Evolutionary conservation across 805 yeast species (phyloP).

Genomic region (Zygoascus bituminiphila): DNA sequence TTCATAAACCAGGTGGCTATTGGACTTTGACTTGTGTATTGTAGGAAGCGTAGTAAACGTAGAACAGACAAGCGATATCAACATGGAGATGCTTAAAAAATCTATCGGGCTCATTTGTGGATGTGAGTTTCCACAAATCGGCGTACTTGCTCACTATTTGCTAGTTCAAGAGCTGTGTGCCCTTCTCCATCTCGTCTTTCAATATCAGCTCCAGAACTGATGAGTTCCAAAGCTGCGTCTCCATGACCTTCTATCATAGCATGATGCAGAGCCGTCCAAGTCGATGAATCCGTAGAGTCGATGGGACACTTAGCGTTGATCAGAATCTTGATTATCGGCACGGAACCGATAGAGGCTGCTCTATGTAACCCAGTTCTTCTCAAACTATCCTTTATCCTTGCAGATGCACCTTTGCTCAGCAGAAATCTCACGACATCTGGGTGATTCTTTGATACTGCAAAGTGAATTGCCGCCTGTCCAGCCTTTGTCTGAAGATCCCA

Average conservation of each 20-base stretch:
- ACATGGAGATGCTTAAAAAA: too few relatives aligned
- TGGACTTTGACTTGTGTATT: not conserved
- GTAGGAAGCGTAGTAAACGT: too few relatives aligned
- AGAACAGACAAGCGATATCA: too few relatives aligned
- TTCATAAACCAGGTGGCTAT: not conserved
- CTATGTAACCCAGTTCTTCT: conserved; percentile 67
- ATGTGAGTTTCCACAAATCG: conserved; percentile 11
- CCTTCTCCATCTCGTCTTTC: conserved; percentile 42
- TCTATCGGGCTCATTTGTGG: not conserved
- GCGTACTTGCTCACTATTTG: conserved; percentile 45
- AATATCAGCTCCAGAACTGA: conserved; percentile 59
- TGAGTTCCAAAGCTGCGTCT: conserved; percentile 58
- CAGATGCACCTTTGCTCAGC: conserved; percentile 52
- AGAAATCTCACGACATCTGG: conserved; percentile 44
- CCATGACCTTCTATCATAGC: conserved; percentile 87
- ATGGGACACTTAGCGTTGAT: conserved; percentile 51
- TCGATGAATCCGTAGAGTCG: conserved; percentile 57
- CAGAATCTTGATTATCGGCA: conserved; percentile 46
- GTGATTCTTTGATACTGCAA: conserved; percentile 67
- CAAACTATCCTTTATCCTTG: conserved; percentile 56
- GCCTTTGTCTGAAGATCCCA: conserved; percentile 52
- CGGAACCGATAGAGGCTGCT: conserved; percentile 72
- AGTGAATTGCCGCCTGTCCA: conserved; percentile 68
- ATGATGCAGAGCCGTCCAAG: conserved; percentile 86
- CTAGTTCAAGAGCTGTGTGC: conserved; percentile 45